Evolutionary conservation across 306 rosid genomes (phyloP).

Genomic region (Lablab purpureus): DNA sequence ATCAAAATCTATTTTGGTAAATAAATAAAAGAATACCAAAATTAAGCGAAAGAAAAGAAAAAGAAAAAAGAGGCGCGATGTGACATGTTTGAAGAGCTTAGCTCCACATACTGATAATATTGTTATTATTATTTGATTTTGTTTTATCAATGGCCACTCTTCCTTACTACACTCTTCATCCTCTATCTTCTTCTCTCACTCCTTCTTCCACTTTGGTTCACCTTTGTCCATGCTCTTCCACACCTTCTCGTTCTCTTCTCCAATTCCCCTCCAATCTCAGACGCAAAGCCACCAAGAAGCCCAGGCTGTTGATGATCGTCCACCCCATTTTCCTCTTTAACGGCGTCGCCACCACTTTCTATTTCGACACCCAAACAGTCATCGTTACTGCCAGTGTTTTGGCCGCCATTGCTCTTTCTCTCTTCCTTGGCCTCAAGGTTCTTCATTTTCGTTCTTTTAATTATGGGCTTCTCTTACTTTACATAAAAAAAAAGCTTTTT

Average conservation of each 20-base stretch:
- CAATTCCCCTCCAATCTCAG: conserved; percentile 43
- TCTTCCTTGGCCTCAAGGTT: conserved; percentile 93
- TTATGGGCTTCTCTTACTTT: conserved; percentile 31
- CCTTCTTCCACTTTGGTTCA: conserved; percentile 46
- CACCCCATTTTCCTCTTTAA: conserved; percentile 68
- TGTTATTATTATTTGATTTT: not conserved
- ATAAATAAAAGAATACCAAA: too few species aligned
- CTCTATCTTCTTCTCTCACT: conserved; percentile 47
- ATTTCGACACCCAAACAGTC: conserved; percentile 83
- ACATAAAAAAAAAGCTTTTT: not conserved
- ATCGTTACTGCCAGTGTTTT: conserved; percentile 79
- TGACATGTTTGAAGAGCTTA: conserved; percentile 24
- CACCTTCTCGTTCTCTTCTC: conserved; percentile 53
- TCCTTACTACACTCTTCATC: conserved; percentile 58
- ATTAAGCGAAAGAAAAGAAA: too few species aligned
- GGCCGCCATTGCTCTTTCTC: conserved; percentile 89
- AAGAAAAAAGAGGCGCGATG: not conserved
- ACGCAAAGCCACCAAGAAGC: conserved; percentile 53
- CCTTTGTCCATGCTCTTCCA: conserved; percentile 45
- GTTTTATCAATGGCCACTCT: conserved; percentile 74
- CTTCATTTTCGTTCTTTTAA: not conserved
- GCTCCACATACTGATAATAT: conserved; percentile 37
- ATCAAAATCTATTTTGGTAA: too few species aligned
- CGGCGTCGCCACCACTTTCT: conserved; percentile 58
- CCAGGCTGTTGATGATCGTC: conserved; percentile 54